Evolutionary conservation across 306 rosid genomes (phyloP).

Genomic region (Dryas drummondii): DNA sequence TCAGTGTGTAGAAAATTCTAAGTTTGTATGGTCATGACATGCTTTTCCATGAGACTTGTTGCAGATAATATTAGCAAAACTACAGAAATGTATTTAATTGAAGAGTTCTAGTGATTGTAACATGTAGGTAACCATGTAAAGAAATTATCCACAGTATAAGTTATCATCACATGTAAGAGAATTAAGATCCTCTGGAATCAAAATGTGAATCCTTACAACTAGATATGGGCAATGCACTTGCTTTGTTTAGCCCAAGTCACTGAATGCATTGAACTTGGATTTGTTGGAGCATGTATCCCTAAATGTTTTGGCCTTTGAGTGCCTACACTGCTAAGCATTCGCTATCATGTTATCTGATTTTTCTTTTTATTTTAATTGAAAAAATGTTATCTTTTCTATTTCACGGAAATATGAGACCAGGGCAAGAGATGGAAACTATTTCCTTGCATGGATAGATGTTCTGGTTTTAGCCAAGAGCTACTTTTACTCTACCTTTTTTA

Average conservation of each 20-base stretch:
- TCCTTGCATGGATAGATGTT: background rate
- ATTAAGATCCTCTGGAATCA: background rate
- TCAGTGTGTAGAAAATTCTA: background rate
- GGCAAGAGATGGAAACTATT: background rate
- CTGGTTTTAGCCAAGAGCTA: background rate
- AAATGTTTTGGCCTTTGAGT: background rate
- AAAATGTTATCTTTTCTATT: background rate
- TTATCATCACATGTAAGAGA: background rate
- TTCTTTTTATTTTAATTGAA: background rate
- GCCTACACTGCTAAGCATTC: background rate
- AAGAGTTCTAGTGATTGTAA: background rate
- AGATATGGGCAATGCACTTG: background rate
- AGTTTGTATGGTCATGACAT: background rate
- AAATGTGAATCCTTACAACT: background rate
- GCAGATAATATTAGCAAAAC: background rate
- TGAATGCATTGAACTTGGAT: background rate
- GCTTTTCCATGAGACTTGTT: background rate
- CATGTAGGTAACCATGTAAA: background rate
- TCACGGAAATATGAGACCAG: background rate
- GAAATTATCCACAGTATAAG: background rate
- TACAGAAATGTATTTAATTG: background rate
- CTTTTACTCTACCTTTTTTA: background rate
- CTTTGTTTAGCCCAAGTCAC: background rate
- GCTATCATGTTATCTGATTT: background rate
- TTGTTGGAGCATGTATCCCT: background rate